Conservation (phyloP, 1,284 basidiomycete species). For the Melampsora larici-populina region DNA sequence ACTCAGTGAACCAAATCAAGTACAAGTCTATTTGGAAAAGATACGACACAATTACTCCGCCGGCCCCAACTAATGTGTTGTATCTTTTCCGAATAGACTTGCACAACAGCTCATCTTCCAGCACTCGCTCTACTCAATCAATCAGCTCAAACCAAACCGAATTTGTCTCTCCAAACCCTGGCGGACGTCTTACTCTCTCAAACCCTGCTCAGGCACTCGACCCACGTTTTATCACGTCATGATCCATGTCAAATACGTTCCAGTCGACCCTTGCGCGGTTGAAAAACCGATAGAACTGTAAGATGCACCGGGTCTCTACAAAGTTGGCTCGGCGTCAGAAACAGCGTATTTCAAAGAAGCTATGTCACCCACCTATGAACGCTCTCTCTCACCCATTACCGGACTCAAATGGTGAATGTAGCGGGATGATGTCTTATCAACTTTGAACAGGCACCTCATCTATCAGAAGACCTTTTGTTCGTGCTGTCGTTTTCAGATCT, state of each 20-base stretch:
- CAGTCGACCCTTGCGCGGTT: slow-evolving; percentile 79
- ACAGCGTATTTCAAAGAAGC: slow-evolving; percentile 34
- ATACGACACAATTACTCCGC: too few relatives aligned
- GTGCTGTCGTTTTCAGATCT: slow-evolving; percentile 81
- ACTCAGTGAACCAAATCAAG: slow-evolving; percentile 41
- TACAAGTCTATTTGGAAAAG: slow-evolving; percentile 44
- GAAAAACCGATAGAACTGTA: slow-evolving; percentile 90
- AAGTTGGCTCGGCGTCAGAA: slow-evolving; percentile 34
- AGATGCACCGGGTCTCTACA: slow-evolving; percentile 60
- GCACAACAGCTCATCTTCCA: slow-evolving; percentile 46
- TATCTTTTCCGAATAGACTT: too few relatives aligned
- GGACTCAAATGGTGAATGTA: slow-evolving; percentile 14
- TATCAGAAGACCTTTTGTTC: slow-evolving; percentile 85
- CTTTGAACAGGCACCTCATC: slow-evolving; percentile 44
- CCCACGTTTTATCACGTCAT: slow-evolving; percentile 78
- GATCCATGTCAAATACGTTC: slow-evolving; percentile 83
- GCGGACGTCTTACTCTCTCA: background rate
- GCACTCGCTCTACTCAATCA: slow-evolving; percentile 27
- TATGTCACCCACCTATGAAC: slow-evolving; percentile 17
- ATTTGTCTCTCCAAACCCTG: background rate
- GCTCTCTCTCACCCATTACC: slow-evolving; percentile 8
- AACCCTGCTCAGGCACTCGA: slow-evolving; percentile 50
- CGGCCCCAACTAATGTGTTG: too few relatives aligned
- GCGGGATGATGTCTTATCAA: slow-evolving; percentile 45
- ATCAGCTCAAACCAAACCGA: slow-evolving; percentile 17